These are phyloP conservation scores for Aspergillus hancockii DNA, from an alignment of 495 filamentous ascomycete genomes.

Conservation along the genomic window DNA sequence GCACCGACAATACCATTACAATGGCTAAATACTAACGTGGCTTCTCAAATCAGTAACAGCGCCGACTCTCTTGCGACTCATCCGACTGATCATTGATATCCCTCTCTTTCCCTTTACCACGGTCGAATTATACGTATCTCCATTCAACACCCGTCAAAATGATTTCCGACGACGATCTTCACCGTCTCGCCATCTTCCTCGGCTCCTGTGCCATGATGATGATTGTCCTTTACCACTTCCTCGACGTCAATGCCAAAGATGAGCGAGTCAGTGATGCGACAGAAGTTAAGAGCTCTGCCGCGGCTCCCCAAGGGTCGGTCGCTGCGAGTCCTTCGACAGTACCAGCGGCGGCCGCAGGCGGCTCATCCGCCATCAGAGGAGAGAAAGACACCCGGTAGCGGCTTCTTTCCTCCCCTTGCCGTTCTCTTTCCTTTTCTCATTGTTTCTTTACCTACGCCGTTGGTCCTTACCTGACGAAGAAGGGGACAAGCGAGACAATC, in stretches of 20 bases:
- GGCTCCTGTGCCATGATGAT: constrained; percentile 90
- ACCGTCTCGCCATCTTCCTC: constrained; percentile 87
- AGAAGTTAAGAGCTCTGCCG: constrained; percentile 30
- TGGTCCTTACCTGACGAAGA: neutral
- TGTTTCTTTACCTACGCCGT: neutral
- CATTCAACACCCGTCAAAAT: constrained; percentile 46
- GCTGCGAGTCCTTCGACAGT: constrained; percentile 13
- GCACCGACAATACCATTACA: neutral
- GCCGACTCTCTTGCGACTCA: neutral
- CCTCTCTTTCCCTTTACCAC: neutral
- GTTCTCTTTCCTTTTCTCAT: constrained; percentile 1
- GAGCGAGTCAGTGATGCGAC: constrained; percentile 30
- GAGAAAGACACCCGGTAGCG: constrained; percentile 17
- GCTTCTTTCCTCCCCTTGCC: neutral
- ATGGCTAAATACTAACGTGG: neutral
- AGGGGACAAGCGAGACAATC: neutral
- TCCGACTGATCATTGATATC: neutral
- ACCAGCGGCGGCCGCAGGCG: constrained; percentile 20
- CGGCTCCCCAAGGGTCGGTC: constrained; percentile 22
- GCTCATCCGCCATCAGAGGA: constrained; percentile 18
- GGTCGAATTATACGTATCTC: neutral
- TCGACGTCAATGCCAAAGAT: constrained; percentile 86
- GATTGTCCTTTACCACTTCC: constrained; percentile 94
- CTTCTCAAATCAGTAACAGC: neutral
- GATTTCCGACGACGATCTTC: constrained; percentile 85